Evolutionary conservation across 2,329 filamentous ascomycete species (phyloP), one percentile per base, ranked within the genome.

Genomic region (Hawksworthiomyces lignivorus): DNA sequence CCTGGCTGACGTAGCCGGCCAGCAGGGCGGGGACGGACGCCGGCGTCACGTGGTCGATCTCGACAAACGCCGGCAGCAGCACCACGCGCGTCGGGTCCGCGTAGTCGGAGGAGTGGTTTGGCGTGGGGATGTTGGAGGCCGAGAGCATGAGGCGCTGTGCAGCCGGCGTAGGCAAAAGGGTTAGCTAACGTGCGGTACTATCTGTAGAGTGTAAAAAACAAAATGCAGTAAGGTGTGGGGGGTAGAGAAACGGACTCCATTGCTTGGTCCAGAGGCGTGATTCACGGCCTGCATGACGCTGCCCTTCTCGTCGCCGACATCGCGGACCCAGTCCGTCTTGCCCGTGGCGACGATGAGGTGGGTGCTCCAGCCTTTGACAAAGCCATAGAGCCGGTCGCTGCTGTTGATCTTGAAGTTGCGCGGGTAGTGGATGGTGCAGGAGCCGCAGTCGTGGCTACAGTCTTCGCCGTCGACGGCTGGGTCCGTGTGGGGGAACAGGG

Each of bases 341-440:
- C 88, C 87, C n/a, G 92, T 98, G 19, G 87, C 92, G 14, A 97
- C 87, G 24, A 98, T 68, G 48, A 95, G 59, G 63, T 98, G 92
- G 17, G 88, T 92, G 55, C 78, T 82, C 84, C 87, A 97, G 27
- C 80, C 87, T 56, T 87, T 85, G 48, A 96, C 76, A 45, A 84
- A 72, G 1, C 90, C 92, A 58, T 94, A 97, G 36, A 98, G 66
- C 53, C 80, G 69, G 57, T 95, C 87, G 7, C 72, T 67, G 59
- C 83, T 75, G 44, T 97, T 84, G 42, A 95, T 78, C 56, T 81
- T 79, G 64, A 82, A 83, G 27, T 63, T 63, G 46, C 68, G 69
- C 28, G 90, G 90, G 58, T 89, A 94, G 47, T 79, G 75, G 51
- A 90, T 71, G 12, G 80, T 77, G 69, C 92, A 97, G 50, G 70